Conservation (phyloP, 148 eudicot genomes). For the Arbutus unedo region DNA sequence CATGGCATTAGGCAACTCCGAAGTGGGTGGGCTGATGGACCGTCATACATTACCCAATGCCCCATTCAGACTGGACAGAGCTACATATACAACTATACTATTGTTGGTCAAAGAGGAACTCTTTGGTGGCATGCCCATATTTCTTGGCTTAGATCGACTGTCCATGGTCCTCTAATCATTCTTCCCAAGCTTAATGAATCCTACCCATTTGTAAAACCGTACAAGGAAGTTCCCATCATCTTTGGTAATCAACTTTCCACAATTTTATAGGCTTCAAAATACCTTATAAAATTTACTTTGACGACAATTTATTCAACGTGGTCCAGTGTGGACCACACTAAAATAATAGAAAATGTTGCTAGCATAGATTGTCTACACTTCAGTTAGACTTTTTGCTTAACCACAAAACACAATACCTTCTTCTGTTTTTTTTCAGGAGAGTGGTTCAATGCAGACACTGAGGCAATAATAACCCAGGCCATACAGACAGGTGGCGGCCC, state of each 20-base stretch:
- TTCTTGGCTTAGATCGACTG: slow-evolving; percentile 53
- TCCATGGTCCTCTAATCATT: slow-evolving; percentile 51
- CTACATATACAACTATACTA: slow-evolving; percentile 55
- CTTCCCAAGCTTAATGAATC: slow-evolving; percentile 38
- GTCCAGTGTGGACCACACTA: too few relatives aligned
- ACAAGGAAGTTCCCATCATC: slow-evolving; percentile 50
- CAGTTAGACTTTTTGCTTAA: neutral
- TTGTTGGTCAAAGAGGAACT: slow-evolving; percentile 52
- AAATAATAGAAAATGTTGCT: neutral
- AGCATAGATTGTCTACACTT: neutral
- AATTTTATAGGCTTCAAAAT: neutral
- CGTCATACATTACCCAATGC: slow-evolving; percentile 56
- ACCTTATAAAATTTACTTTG: too few relatives aligned
- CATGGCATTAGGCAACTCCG: slow-evolving; percentile 50
- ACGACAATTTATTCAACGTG: too few relatives aligned
- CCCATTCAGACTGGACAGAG: slow-evolving; percentile 62
- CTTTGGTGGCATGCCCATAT: slow-evolving; percentile 58
- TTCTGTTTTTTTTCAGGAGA: slow-evolving; percentile 38
- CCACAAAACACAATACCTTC: neutral
- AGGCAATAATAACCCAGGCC: slow-evolving; percentile 51
- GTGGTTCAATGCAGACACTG: slow-evolving; percentile 56
- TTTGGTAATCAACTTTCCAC: slow-evolving; percentile 31
- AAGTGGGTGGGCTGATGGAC: slow-evolving; percentile 70
- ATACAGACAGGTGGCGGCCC: slow-evolving; percentile 50
- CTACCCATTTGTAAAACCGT: slow-evolving; percentile 50